phyloP scores from a whole-genome alignment of 805 yeast species.

The Nematodospora valgi region DNA sequence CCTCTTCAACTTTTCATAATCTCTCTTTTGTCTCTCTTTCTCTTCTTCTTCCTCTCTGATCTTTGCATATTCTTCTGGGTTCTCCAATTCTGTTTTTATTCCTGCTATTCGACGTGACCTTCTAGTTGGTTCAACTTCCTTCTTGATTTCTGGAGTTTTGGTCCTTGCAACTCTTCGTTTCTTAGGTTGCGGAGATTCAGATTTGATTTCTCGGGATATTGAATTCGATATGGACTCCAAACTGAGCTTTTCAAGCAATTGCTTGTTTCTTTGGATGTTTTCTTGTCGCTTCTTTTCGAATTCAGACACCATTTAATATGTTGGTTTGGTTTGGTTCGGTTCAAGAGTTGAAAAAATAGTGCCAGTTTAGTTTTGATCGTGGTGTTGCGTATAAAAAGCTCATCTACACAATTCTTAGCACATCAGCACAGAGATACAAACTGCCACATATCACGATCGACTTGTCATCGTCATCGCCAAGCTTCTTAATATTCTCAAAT shows the following conservation, averaged over 20 bases:
- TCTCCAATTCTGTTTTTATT: conserved; percentile 47
- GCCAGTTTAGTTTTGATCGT: too few relatives aligned
- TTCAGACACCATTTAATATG: conserved; percentile 52
- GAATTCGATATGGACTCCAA: conserved; percentile 56
- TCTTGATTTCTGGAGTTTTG: conserved; percentile 15
- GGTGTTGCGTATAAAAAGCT: too few relatives aligned
- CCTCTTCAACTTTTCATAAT: conserved; percentile 48
- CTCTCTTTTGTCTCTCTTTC: conserved; percentile 28
- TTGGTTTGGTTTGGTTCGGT: too few relatives aligned
- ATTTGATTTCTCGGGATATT: conserved; percentile 43
- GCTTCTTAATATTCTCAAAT: conserved; percentile 9
- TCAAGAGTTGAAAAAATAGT: too few relatives aligned
- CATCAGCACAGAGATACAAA: conserved; percentile 40
- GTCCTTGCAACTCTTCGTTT: conserved; percentile 16
- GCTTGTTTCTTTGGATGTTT: conserved; percentile 81
- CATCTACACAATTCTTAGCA: too few relatives aligned
- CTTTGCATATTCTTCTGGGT: conserved; percentile 37
- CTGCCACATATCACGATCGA: conserved; percentile 40
- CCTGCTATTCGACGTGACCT: conserved; percentile 82
- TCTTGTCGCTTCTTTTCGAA: conserved; percentile 71
- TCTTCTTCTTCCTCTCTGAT: conserved; percentile 36
- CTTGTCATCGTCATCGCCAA: conserved; percentile 19
- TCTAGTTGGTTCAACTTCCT: conserved; percentile 52
- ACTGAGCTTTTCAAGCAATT: conserved; percentile 66
- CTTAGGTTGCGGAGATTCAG: conserved; percentile 16